Percentiles rank a stretch among this genome's conserved stretches.
Evolutionary conservation across 1,139 yeast species (phyloP).

Genomic region (Taphrina flavorubra): DNA sequence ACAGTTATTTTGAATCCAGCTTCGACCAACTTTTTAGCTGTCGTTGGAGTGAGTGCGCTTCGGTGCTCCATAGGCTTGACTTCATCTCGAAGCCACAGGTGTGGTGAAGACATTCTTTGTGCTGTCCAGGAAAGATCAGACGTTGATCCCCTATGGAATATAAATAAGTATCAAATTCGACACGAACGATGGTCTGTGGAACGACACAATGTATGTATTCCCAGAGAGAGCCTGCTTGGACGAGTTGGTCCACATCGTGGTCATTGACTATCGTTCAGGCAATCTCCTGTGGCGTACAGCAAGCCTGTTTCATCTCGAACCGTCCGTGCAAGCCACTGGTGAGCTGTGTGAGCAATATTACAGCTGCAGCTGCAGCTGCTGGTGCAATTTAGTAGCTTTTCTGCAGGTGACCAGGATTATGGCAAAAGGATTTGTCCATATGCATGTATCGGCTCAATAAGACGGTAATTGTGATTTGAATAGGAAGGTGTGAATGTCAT

Average conservation of each 20-base stretch:
- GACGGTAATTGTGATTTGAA: no score
- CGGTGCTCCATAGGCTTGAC: conserved; percentile 96
- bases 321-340: not conserved
- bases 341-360: not conserved
- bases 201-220: no score
- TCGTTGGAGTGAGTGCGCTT: conserved; percentile 92
- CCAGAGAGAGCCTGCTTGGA: no score
- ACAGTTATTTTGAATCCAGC: conserved; percentile 89
- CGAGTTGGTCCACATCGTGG: not conserved
- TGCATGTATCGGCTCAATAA: no score
- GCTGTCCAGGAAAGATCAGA: not conserved
- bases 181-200: no score
- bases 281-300: not conserved
- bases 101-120: conserved; percentile 39
- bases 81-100: conserved; percentile 82
- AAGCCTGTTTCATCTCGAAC: conserved; percentile 5
- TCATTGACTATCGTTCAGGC: conserved; percentile 5
- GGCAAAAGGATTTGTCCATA: no score
- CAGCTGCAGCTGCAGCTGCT: no score
- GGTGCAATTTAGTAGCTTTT: no score
- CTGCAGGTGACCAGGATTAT: no score
- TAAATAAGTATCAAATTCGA: no score
- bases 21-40: conserved; percentile 79
- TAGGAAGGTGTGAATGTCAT: no score
- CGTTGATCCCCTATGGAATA: not conserved